Evolutionary conservation across 176 grass and related monocot genomes (phyloP).

Genomic region (Raddia guianensis): DNA sequence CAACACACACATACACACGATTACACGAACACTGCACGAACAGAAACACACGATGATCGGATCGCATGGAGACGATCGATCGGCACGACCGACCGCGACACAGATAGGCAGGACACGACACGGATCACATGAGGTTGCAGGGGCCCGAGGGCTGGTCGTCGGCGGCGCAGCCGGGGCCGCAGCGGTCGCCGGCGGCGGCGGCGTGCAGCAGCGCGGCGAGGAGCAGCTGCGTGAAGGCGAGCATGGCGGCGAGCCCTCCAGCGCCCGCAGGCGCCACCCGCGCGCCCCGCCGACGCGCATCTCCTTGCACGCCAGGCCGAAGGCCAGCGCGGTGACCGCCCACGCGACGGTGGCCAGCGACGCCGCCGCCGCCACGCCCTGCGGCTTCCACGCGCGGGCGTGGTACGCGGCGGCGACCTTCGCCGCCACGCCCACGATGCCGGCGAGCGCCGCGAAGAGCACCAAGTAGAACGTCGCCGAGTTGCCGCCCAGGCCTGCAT

Average conservation of each 20-base stretch:
- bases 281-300: conserved; percentile 48
- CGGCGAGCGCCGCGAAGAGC: conserved; percentile 44
- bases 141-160: not conserved
- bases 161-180: conserved; percentile 44
- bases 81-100: too few species aligned
- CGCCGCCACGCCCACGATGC: conserved; percentile 42
- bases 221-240: conserved; percentile 62
- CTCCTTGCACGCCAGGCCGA: conserved; percentile 72
- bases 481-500: conserved; percentile 35
- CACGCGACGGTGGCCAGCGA: conserved; percentile 47
- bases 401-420: conserved; percentile 54
- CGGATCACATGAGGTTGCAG: conserved; percentile 17
- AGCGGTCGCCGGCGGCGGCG: conserved; percentile 48
- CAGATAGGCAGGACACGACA: too few species aligned
- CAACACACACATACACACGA: not conserved
- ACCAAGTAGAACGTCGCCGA: conserved; percentile 52
- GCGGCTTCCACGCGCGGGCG: conserved; percentile 43
- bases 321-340: conserved; percentile 57
- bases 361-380: conserved; percentile 47
- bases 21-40: not conserved
- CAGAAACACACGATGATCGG: not conserved
- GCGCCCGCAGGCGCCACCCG: conserved; percentile 59
- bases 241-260: conserved; percentile 48
- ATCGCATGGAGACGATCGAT: too few species aligned
- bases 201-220: conserved; percentile 60